Percentiles rank a stretch among this genome's conserved stretches.
Evolutionary conservation across 116 monocot species (phyloP).

Genomic region (Posidonia oceanica): DNA sequence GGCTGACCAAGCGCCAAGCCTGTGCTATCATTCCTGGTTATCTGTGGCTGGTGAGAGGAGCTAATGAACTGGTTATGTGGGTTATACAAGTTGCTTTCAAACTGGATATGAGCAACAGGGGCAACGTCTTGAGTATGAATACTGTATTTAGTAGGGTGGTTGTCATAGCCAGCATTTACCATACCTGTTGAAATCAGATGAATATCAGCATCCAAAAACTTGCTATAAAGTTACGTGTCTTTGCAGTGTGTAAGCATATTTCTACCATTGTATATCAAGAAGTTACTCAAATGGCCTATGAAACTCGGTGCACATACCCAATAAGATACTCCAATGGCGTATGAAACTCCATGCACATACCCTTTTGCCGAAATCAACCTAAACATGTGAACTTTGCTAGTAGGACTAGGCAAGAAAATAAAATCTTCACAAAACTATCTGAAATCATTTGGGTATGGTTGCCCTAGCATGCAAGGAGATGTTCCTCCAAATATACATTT

Average conservation of each 20-base stretch:
- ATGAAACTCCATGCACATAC: no score
- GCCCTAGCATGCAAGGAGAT: no score
- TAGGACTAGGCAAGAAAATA: no score
- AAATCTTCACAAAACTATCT: no score
- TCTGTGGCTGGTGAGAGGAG: constrained; percentile 17
- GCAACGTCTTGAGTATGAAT: constrained; percentile 16
- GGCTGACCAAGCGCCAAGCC: constrained; percentile 36
- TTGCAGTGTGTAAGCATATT: not conserved
- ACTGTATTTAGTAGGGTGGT: constrained; percentile 21
- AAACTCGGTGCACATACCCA: no score
- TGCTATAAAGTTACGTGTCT: not conserved
- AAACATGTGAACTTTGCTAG: no score
- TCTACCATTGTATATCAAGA: no score
- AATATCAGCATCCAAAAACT: not conserved
- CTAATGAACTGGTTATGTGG: constrained; percentile 10
- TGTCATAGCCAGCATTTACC: constrained; percentile 8
- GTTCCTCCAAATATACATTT: no score
- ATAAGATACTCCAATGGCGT: no score
- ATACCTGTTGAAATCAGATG: constrained; percentile 2
- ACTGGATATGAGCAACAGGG: constrained; percentile 23
- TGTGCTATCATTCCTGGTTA: constrained; percentile 18
- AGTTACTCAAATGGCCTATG: no score
- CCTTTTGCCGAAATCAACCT: no score
- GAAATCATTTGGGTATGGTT: no score
- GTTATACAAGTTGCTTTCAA: constrained; percentile 20